Evolutionary conservation across 306 rosid species (phyloP).

Genomic region (Quercus ilex): DNA sequence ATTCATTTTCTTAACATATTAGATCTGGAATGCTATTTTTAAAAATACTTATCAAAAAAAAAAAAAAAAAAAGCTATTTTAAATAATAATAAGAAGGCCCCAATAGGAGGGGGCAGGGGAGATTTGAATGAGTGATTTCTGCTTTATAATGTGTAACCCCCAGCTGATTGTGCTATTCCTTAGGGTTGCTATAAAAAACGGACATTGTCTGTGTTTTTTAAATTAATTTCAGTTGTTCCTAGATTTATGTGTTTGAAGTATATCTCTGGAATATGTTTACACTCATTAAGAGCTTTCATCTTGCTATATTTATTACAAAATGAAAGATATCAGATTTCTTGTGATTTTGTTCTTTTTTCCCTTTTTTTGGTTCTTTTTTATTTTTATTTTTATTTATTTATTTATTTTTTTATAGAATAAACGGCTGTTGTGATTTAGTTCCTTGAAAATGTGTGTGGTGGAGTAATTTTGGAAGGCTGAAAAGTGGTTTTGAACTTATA

Average conservation of each 20-base stretch:
- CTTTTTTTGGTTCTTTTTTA: too few relatives aligned
- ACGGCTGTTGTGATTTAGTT: neutral
- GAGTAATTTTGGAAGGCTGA: neutral
- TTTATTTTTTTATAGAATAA: too few relatives aligned
- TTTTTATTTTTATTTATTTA: too few relatives aligned
- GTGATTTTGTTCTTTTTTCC: neutral
- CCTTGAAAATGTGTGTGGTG: neutral
- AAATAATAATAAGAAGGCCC: too few relatives aligned
- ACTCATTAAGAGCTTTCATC: neutral
- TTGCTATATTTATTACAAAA: neutral
- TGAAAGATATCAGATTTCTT: neutral
- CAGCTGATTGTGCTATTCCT: too few relatives aligned
- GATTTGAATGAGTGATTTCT: too few relatives aligned
- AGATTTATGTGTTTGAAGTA: neutral
- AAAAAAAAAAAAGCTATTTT: too few relatives aligned
- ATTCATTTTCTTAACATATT: neutral
- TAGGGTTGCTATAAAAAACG: neutral
- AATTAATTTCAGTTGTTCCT: neutral
- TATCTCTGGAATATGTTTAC: neutral
- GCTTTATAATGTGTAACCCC: too few relatives aligned
- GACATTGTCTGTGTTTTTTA: neutral
- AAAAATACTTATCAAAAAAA: too few relatives aligned
- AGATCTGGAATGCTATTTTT: neutral
- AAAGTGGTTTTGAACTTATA: neutral
- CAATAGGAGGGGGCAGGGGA: too few relatives aligned